These are phyloP conservation scores for Omphalotus guepiniiformis DNA, from an alignment of 768 basidiomycete genomes.

Conservation along the genomic window DNA sequence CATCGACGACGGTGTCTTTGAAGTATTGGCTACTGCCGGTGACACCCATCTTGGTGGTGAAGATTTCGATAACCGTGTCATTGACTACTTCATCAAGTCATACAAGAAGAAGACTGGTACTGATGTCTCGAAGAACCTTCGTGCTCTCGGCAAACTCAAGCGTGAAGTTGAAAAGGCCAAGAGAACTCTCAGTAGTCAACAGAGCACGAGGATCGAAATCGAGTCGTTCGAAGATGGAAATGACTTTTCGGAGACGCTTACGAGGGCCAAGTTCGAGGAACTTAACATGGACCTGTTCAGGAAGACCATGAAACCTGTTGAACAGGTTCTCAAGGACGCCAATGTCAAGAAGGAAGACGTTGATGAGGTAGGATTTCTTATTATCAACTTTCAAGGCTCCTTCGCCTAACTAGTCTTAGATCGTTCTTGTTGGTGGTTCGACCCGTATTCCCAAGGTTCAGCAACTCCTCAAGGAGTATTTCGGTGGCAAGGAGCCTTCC, in stretches of 20 bases:
- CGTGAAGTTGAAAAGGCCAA: conserved; percentile 93
- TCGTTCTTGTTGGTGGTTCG: conserved; percentile 93
- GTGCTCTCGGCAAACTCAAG: conserved; percentile 88
- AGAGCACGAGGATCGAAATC: conserved; percentile 89
- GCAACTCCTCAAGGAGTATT: conserved; percentile 96
- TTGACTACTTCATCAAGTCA: conserved; percentile 82
- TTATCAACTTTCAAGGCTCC: background rate
- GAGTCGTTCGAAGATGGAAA: conserved; percentile 95
- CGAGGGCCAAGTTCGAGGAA: conserved; percentile 98
- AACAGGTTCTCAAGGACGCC: conserved; percentile 97
- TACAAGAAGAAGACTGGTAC: conserved; percentile 93
- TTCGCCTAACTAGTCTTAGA: conserved; percentile 30
- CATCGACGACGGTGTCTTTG: conserved; percentile 91
- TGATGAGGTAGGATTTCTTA: conserved; percentile 58
- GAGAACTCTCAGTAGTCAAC: conserved; percentile 88
- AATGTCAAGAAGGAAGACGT: conserved; percentile 97
- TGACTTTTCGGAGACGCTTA: conserved; percentile 95
- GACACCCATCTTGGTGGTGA: conserved; percentile 95
- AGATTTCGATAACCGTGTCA: conserved; percentile 93
- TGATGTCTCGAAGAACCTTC: conserved; percentile 73
- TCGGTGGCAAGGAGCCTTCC: conserved; percentile 93
- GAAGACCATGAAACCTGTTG: conserved; percentile 99
- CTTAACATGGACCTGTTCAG: conserved; percentile 98
- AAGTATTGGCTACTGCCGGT: conserved; percentile 87
- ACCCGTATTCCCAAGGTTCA: conserved; percentile 99